These are phyloP conservation scores for Neoboletus subvelutipes DNA, from an alignment of 768 basidiomycete genomes.

Conservation along the genomic window DNA sequence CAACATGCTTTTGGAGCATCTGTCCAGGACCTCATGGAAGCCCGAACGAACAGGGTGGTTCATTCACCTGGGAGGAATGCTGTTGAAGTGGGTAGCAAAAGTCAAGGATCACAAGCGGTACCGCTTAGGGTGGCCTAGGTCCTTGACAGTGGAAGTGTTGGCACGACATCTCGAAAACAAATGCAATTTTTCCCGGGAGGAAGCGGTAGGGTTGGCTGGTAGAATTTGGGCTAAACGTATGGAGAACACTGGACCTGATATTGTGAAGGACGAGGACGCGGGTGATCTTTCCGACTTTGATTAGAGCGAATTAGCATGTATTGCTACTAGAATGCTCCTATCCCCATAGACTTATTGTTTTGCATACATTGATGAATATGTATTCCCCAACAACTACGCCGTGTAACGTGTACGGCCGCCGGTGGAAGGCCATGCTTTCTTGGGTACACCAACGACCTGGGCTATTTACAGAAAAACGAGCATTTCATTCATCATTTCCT, in stretches of 20 bases:
- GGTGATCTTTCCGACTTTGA: neutral
- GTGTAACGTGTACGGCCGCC: neutral
- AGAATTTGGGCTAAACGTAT: slow-evolving; percentile 19
- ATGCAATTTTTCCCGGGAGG: slow-evolving; percentile 14
- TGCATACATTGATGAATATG: too few relatives aligned
- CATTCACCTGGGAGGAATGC: slow-evolving; percentile 16
- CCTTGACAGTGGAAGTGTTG: slow-evolving; percentile 18
- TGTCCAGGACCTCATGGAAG: slow-evolving; percentile 21
- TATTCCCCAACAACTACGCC: neutral
- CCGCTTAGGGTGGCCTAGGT: neutral
- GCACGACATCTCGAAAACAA: slow-evolving; percentile 11
- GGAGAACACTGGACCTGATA: neutral
- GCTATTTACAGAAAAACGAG: neutral
- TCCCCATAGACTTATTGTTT: too few relatives aligned
- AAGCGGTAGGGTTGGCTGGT: slow-evolving; percentile 17
- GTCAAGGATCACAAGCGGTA: slow-evolving; percentile 6
- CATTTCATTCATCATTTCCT: neutral
- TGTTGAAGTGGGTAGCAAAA: slow-evolving; percentile 20
- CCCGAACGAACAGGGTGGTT: slow-evolving; percentile 23
- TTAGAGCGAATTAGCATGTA: neutral
- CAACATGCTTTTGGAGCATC: slow-evolving; percentile 18
- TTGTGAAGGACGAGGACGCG: slow-evolving; percentile 7
- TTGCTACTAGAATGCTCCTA: neutral
- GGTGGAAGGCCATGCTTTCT: neutral
- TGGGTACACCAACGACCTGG: neutral